Base-by-base conservation (phyloP, 1,284 basidiomycete species). In the Trichosporon ovoides region DNA sequence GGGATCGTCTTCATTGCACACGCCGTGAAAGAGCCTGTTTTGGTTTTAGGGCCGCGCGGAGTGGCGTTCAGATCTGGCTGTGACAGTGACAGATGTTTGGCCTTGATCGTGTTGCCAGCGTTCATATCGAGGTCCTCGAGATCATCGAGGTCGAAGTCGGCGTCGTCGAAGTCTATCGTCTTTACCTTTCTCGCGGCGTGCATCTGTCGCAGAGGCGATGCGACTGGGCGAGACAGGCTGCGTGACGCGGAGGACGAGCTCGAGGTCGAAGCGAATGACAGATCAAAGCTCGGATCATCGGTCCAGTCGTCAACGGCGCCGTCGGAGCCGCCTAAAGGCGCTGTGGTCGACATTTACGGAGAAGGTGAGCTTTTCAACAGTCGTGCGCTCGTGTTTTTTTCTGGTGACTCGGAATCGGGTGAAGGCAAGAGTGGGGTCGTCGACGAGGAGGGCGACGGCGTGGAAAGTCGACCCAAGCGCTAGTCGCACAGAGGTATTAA, bases 281-380 rank as follows among this genome's bases (percentile, higher is more conserved):
- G 52, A 51, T 73, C 69, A 54, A 75, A 75, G 12, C 71, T 72
- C 6, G 67, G 66, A 50, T 74, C 71, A 28, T 75, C 68, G 11
- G 66, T 62, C 73, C 73, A 75, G 61, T 75, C 70, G 38, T 75
- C 73, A 2, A 31, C 43, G 16, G 43, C 24, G 43, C 43, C 43
- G 43, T 22, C 40, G 14, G 43, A 48, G 43, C 43, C 43, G 43
- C 43, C 43, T 31, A 48, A 48, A 3, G 43, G 43, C 43, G 43
- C 22, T n/a, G 24, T 48, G 16, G 24, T 28, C 22, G 43, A 28
- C 43, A 48, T 48, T 48, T 22, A 48, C 7, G 22, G 7, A 3
- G 6, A 5, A 3, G 43, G 18, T 16, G 24, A 48, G 43, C 43
- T 46, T 20, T 46, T 31, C 28, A 20, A 7, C 7, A 13, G 43